phyloP scores from a whole-genome alignment of 371 early-diverging fungal genomes.

The Mortierella sp. region DNA sequence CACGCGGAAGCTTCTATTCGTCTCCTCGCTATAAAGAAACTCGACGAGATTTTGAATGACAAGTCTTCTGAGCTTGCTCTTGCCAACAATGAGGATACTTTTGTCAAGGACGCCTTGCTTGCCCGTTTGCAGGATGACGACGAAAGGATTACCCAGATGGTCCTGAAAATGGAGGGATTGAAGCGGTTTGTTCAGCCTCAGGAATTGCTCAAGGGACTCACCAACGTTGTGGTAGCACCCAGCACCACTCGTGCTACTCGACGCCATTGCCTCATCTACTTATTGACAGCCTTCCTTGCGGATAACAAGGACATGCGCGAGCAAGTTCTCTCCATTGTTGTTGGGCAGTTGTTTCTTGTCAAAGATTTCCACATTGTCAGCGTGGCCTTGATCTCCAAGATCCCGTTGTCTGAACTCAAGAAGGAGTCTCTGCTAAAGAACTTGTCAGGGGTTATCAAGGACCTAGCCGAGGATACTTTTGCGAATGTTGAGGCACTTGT shows the following conservation, averaged over 20 bases:
- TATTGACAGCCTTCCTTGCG: slow-evolving; percentile 48
- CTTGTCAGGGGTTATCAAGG: slow-evolving; percentile 22
- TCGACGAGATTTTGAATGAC: slow-evolving; percentile 62
- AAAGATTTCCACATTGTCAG: slow-evolving; percentile 50
- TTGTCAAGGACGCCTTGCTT: slow-evolving; percentile 64
- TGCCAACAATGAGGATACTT: slow-evolving; percentile 30
- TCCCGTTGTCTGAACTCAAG: slow-evolving; percentile 44
- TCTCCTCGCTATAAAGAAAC: slow-evolving; percentile 69
- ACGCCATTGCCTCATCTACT: slow-evolving; percentile 42
- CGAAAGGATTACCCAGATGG: slow-evolving; percentile 52
- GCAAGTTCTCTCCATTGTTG: slow-evolving; percentile 36
- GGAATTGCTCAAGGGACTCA: slow-evolving; percentile 37
- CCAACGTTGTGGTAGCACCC: slow-evolving; percentile 36
- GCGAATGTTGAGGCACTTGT: slow-evolving; percentile 16
- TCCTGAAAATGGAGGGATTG: slow-evolving; percentile 53
- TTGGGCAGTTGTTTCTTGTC: slow-evolving; percentile 36
- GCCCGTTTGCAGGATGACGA: slow-evolving; percentile 65
- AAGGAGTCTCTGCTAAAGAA: slow-evolving; percentile 54
- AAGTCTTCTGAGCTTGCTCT: slow-evolving; percentile 40
- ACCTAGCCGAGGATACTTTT: slow-evolving; percentile 24
- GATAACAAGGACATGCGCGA: slow-evolving; percentile 39
- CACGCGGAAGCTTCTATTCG: slow-evolving; percentile 72
- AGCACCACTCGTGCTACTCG: slow-evolving; percentile 34
- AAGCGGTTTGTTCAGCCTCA: slow-evolving; percentile 30
- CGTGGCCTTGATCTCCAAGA: slow-evolving; percentile 35